Evolutionary conservation across 73 alveolate genomes (phyloP), one percentile per base, ranked within the genome.

Genomic region (Paramecium sexaurelia): DNA sequence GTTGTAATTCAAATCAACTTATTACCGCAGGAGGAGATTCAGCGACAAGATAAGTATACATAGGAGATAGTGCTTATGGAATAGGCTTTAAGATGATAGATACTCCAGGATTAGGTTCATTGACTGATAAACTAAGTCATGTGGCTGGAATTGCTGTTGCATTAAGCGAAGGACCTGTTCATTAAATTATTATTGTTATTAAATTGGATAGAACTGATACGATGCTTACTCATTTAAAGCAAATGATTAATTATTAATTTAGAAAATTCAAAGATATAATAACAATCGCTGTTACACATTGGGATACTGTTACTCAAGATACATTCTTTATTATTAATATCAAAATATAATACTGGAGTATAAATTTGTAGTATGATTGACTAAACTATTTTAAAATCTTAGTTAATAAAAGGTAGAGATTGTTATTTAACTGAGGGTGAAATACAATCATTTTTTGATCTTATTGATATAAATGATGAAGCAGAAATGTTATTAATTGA

Each of bases 191-290:
- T 8, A 19, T 84, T 19, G 7, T 41, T 8, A 41, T 84, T 17
- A 84, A 84, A 47, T 39, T 39, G 15, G 92, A 84, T 5, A 84
- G 92, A 47, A 51, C 43, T 84, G 92, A 47, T 4, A 10, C 27
- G 2, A 41, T 84, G 92, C 2, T 29, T 36, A 22, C 7, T 4
- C 9, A 47, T n/a, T 22, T 84, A n/a, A 20, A 33, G 7, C 67
- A 5, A 19, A 84, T 29, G 61, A 17, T 29, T 6, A 29, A 22
- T 84, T n/a, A 19, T 11, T 33, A 17, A 27, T 84, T 7, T n/a
- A 3, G 26, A 5, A 57, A 33, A n/a, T 84, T 35, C 33, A 47
- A 40, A 19, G 45, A 41, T 47, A 26, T 84, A 24, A 47, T 84
- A 8, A 84, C 92, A 6, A 20, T 84, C 7, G 45, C 45, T 5